A percentile compares a stretch with the other conserved stretches of the same genome.
phyloP scores from a whole-genome alignment of 345 rosid genomes.

The Litchi chinensis region DNA sequence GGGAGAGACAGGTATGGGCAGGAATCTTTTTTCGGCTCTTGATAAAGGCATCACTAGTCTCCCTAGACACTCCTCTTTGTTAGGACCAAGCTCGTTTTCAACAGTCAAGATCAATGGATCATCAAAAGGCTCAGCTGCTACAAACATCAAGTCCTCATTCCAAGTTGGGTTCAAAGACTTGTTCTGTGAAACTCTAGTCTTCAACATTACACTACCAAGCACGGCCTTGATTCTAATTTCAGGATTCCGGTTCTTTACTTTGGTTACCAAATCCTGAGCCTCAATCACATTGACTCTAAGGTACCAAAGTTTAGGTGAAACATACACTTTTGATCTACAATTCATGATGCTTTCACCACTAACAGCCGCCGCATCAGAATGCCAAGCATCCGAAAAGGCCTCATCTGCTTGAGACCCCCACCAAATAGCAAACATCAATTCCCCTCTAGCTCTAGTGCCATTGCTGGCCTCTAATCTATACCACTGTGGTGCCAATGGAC shows the following conservation, averaged over 20 bases:
- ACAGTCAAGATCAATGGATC: conserved; percentile 43
- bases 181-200: conserved; percentile 32
- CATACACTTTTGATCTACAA: conserved; percentile 43
- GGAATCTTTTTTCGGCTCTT: conserved; percentile 29
- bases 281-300: conserved; percentile 41
- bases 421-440: conserved; percentile 50
- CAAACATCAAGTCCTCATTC: conserved; percentile 60
- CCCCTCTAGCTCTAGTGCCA: conserved; percentile 32
- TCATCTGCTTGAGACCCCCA: conserved; percentile 51
- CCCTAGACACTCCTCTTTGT: conserved; percentile 41
- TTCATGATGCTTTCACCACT: conserved; percentile 28
- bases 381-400: conserved; percentile 47
- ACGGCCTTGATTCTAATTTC: conserved; percentile 43
- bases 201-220: conserved; percentile 35
- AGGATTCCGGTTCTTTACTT: conserved; percentile 27
- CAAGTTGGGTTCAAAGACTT: conserved; percentile 40
- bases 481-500: conserved; percentile 51
- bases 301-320: conserved; percentile 49
- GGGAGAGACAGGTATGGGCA: conserved; percentile 20
- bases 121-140: conserved; percentile 50
- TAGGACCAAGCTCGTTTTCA: conserved; percentile 33
- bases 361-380: conserved; percentile 39
- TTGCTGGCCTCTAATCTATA: conserved; percentile 35
- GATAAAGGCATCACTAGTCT: conserved; percentile 30
- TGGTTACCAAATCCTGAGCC: conserved; percentile 49